Base-by-base conservation (phyloP, 495 filamentous ascomycete genomes). In the Acidiella bohemica region DNA sequence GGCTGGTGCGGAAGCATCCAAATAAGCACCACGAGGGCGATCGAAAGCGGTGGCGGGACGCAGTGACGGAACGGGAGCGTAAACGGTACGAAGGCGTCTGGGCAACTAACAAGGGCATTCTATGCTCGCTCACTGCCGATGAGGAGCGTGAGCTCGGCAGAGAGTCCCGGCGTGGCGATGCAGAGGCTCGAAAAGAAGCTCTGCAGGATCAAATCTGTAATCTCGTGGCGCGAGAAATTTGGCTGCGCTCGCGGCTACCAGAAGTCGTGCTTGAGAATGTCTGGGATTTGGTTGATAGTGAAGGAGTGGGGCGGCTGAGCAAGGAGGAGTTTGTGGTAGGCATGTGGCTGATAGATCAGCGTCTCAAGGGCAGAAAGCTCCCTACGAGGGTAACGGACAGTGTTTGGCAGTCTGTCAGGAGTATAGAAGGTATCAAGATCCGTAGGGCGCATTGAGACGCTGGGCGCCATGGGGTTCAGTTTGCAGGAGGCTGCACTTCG, bases 31-130 rank as follows among this genome's bases (percentile, higher is more conserved):
- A 82, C 52, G 87, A 96, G 58, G 87, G 86, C 3, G 71, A 82
- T 27, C 74, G 85, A 16, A 81, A 77, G 53, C 71, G 82, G n/a
- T 95, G 85, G 83, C 67, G 78, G 22, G 78, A 81, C 42, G 67
- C 74, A 39, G 68, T 96, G 27, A 82, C 81, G 0, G 72, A 80
- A 42, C 61, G 75, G 7, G 84, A 95, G 53, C 70, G 85, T 26
- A 84, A 82, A 51, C 68, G 88, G n/a, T 96, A 96, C 53, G 90
- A 96, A 61, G 92, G 85, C 4, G 78, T 97, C 3, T 97, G 86
- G 85, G 90, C 92, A 18, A 86, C 84, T 13, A 96, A 97, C 53
- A 74, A 74, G 42, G 88, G 86, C 0, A 40, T 87, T n/a, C 59
- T 54, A 37, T 41, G 53, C 39, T 40, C 46, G 4, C 20, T 41